Evolutionary conservation across 176 grass and related monocot species (phyloP).

Genomic region (Metroxylon sagu): DNA sequence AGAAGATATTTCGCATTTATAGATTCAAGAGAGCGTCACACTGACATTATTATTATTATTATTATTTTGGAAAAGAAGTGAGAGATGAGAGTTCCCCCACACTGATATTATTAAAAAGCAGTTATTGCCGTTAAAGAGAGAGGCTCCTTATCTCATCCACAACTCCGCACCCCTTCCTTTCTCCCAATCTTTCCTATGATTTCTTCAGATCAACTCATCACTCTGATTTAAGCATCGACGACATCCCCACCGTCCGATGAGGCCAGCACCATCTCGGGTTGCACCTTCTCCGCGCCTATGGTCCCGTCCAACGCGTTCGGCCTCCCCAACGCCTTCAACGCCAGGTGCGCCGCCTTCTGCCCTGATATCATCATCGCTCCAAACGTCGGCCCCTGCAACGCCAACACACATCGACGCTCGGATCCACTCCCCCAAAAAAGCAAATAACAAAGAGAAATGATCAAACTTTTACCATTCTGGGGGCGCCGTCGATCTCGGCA

Average conservation of each 20-base stretch:
- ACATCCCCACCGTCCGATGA: constrained; percentile 44
- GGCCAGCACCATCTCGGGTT: constrained; percentile 62
- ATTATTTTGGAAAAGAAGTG: too few species aligned
- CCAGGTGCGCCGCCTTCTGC: constrained; percentile 96
- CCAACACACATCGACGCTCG: neutral
- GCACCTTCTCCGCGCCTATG: constrained; percentile 13
- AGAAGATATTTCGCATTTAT: too few species aligned
- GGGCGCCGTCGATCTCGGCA: constrained; percentile 90
- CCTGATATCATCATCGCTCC: constrained; percentile 99
- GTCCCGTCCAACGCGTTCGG: constrained; percentile 84
- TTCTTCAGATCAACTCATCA: too few species aligned
- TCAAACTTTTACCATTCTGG: constrained; percentile 59
- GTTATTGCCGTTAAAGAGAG: too few species aligned
- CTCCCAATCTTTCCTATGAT: neutral
- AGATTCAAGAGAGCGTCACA: too few species aligned
- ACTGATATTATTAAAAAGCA: too few species aligned
- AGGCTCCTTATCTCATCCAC: too few species aligned
- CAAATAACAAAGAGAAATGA: neutral
- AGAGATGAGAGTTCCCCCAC: too few species aligned
- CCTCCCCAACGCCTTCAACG: constrained; percentile 74
- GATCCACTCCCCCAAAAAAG: neutral
- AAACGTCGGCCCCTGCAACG: constrained; percentile 79
- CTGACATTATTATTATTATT: too few species aligned
- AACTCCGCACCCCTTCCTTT: neutral
- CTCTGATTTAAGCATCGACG: constrained; percentile 41